These are phyloP conservation scores for Psilocybe subaeruginosa DNA, from an alignment of 768 basidiomycete species.

Conservation along the genomic window DNA sequence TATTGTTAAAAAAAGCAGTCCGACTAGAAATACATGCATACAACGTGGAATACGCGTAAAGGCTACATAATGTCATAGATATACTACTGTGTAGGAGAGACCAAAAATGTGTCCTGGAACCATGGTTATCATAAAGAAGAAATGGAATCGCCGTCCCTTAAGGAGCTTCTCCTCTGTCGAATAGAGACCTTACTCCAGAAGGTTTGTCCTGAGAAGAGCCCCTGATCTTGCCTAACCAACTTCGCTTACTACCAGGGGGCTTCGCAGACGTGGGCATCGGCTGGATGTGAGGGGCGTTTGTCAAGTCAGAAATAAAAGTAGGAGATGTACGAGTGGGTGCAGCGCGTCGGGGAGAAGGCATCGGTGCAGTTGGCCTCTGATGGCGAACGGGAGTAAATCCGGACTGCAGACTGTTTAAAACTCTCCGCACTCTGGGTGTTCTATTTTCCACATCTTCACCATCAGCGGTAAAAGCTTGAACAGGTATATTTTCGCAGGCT, in stretches of 20 bases:
- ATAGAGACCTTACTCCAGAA: slow-evolving; percentile 15
- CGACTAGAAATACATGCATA: slow-evolving; percentile 34
- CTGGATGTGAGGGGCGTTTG: slow-evolving; percentile 57
- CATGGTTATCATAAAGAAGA: not conserved
- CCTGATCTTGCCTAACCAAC: slow-evolving; percentile 76
- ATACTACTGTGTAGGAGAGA: slow-evolving; percentile 9
- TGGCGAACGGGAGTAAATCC: slow-evolving; percentile 78
- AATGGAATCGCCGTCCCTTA: slow-evolving; percentile 5
- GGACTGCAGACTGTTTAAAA: slow-evolving; percentile 56
- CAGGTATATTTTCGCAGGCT: slow-evolving; percentile 52
- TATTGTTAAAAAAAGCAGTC: not conserved
- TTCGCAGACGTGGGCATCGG: slow-evolving; percentile 37
- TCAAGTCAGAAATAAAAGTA: slow-evolving; percentile 54
- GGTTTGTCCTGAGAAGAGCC: slow-evolving; percentile 37
- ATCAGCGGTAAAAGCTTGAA: slow-evolving; percentile 67
- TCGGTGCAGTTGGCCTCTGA: slow-evolving; percentile 40
- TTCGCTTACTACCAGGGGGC: slow-evolving; percentile 49
- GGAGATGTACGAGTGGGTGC: slow-evolving; percentile 36
- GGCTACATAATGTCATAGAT: slow-evolving; percentile 24
- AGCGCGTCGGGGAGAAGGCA: slow-evolving; percentile 54
- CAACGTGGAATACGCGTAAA: slow-evolving; percentile 24
- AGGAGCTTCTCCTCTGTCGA: slow-evolving; percentile 23
- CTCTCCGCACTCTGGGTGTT: slow-evolving; percentile 68
- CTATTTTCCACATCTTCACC: slow-evolving; percentile 40
- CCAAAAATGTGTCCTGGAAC: not conserved